Evolutionary conservation across 148 eudicot genomes (phyloP).

Genomic region (Amaranthus hypochondriacus): DNA sequence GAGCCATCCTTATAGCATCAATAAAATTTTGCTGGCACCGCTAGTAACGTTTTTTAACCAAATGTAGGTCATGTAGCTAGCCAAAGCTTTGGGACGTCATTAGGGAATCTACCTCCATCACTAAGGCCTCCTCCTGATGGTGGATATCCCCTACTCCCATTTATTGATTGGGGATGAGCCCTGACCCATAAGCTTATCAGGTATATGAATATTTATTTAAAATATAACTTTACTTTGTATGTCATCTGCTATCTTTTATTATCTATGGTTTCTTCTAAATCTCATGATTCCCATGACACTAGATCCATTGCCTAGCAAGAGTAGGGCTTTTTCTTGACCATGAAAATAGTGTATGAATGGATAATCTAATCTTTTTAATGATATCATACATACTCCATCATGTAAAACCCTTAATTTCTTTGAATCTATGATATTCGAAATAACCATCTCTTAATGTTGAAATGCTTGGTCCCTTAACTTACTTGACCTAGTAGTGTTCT

Average conservation of each 20-base stretch:
- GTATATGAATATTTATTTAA: not conserved
- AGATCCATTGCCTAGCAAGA: not conserved
- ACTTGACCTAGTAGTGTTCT: not conserved
- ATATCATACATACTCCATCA: not conserved
- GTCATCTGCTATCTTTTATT: not conserved
- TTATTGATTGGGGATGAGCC: slow-evolving; percentile 78
- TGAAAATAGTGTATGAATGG: not conserved
- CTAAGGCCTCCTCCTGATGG: slow-evolving; percentile 85
- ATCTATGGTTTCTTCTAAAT: not conserved
- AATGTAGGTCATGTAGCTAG: slow-evolving; percentile 46
- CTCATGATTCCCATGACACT: not conserved
- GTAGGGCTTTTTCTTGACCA: not conserved
- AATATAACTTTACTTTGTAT: not conserved
- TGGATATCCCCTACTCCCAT: slow-evolving; percentile 74
- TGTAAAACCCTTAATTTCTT: not conserved
- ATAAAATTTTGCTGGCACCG: slow-evolving; percentile 3
- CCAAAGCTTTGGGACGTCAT: slow-evolving; percentile 52
- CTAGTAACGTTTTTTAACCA: not conserved
- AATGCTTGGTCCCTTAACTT: slow-evolving; percentile 5
- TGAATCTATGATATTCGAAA: not conserved
- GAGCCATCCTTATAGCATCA: slow-evolving; percentile 1
- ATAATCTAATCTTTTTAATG: not conserved
- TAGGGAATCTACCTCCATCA: slow-evolving; percentile 83
- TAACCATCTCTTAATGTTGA: not conserved
- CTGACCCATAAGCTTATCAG: not conserved